These are phyloP conservation scores for Fusarium tanahbumbuense DNA, from an alignment of 2,329 filamentous ascomycete genomes.

Conservation along the genomic window DNA sequence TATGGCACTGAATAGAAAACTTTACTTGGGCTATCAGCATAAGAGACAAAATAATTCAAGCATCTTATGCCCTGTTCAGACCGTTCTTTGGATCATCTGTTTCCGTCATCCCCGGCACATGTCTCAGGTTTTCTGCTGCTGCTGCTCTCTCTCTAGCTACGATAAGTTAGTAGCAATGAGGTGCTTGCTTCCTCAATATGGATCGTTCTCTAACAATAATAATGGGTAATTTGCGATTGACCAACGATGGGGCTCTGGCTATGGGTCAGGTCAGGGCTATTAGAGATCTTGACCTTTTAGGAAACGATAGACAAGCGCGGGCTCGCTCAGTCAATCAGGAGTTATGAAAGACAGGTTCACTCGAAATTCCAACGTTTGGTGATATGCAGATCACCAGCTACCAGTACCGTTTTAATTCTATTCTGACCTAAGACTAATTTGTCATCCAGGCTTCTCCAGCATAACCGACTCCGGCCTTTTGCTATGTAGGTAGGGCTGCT, in stretches of 20 bases:
- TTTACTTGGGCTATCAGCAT: not conserved
- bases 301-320: conserved; percentile 27
- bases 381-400: conserved; percentile 6
- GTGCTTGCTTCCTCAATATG: conserved; percentile 4
- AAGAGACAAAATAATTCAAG: not conserved
- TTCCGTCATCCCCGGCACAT: not conserved
- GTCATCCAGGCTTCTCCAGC: conserved; percentile 6
- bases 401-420: not conserved
- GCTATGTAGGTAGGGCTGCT: conserved; percentile 30
- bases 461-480: not conserved
- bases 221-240: conserved; percentile 26
- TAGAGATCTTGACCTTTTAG: conserved; percentile 34
- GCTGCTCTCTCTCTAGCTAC: not conserved
- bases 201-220: conserved; percentile 3
- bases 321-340: conserved; percentile 13
- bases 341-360: conserved; percentile 15
- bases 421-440: not conserved
- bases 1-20: not conserved
- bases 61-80: not conserved
- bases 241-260: conserved; percentile 14
- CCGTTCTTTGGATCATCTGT: not conserved
- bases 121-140: not conserved
- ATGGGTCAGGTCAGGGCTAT: conserved; percentile 18
- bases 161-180: not conserved
- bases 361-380: conserved; percentile 20